Base-by-base conservation (phyloP, 495 filamentous ascomycete genomes). In the Annulohypoxylon bovei region DNA sequence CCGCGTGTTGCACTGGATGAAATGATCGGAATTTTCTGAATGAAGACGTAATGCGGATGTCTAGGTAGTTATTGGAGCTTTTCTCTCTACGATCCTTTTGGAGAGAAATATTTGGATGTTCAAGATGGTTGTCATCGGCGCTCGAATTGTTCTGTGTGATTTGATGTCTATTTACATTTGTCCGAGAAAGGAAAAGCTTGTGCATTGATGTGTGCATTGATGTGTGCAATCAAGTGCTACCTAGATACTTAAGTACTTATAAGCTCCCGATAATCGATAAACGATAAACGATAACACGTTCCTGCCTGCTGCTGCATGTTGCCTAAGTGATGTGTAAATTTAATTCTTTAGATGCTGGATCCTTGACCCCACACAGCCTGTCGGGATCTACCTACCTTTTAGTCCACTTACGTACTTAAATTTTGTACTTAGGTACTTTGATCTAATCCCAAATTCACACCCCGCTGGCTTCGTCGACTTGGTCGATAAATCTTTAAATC, bases 111-210 rank as follows among this genome's bases (percentile, higher is more conserved):
- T 18, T 18, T 7, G n/a, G n/a, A 42, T 42, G 39, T 18, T 42
- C 4, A 42, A 42, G 39, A 20, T 42, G 16, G 20, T 12, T 18
- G 39, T 6, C 6, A 42, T 42, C 39, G 6, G 12, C 33, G 33
- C n/a, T 49, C 22, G 46, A 16, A 20, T 12, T 49, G 46, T 25
- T 25, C n/a, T 16, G 4, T 46, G 12, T n/a, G 25, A n/a, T 32
- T 53, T 30, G 49, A 18, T 16, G 3, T 18, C 6, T 71, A 68
- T 74, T 76, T 76, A 72, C 71, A 58, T 71, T 69, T 62, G 42
- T 63, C 71, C 53, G 35, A 65, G 58, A 76, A 59, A 44, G 74
- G 74, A 71, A 74, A 72, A 44, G 60, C 39, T 50, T 20, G 25
- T 20, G n/a, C n/a, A n/a, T n/a, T n/a, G n/a, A 9, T 32, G 6